Base-by-base conservation (phyloP, 2,329 filamentous ascomycete genomes). In the Cladophialophora chaetospira region DNA sequence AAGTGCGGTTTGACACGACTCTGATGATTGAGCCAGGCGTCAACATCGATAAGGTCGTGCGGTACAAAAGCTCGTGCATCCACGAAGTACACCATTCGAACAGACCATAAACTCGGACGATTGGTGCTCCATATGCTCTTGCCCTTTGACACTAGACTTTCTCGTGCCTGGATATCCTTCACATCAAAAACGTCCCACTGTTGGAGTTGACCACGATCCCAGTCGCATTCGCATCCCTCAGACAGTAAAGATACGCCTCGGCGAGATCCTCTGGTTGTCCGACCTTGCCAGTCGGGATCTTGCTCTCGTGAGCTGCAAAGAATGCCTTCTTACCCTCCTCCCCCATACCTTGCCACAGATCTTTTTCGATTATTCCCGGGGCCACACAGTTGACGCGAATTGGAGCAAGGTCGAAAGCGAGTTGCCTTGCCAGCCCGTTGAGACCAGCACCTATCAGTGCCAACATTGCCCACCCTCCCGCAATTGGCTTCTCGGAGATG, bases 321-420 rank as follows among this genome's bases (percentile, higher is more conserved):
- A 66, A 54, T 1, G n/a, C 59, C 44, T 63, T 50, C 57, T 66
- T 68, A 36, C 66, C 28, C 28, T 69, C 63, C 13, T 64, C 68
- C 4, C 57, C 31, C 52, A 69, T 61, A 2, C 60, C 51, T 5
- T 68, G 67, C 68, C 70, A 78, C 26, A 80, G 52, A 38, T 76
- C 75, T 4, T 82, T 84, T 35, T 76, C 68, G 0, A 82, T 74
- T 0, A 75, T 72, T 0, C 85, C 86, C 0, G 84, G 83, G 51
- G 71, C 74, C 1, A 88, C 81, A 0, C 79, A 66, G 66, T 89
- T 89, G 23, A 88, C 84, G 1, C 87, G 72, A 6, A 88, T 70
- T 0, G 86, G 86, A 60, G 77, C 79, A 53, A 89, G 66, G 64
- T 88, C 85, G 28, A 88, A 65, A 1, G 86, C 86, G 29, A 89